Evolutionary conservation across 345 rosid species (phyloP).

Genomic region (Garcia nutans): DNA sequence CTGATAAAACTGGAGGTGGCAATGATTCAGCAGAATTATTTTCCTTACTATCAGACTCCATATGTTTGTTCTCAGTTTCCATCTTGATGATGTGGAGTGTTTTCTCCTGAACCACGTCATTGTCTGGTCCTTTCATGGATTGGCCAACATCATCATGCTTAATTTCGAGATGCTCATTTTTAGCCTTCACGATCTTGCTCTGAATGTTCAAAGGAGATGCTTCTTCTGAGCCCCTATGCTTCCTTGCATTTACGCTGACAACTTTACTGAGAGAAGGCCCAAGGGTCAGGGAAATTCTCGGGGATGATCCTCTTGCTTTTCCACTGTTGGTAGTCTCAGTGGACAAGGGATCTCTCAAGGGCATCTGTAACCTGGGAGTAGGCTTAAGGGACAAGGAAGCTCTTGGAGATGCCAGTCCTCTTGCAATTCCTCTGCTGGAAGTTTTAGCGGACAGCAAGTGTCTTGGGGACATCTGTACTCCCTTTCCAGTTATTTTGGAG

Average conservation of each 20-base stretch:
- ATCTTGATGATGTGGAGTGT: constrained; percentile 61
- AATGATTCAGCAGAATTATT: constrained; percentile 37
- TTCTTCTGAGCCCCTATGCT: constrained; percentile 33
- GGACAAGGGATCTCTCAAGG: constrained; percentile 17
- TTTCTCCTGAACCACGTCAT: constrained; percentile 51
- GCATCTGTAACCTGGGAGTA: constrained; percentile 11
- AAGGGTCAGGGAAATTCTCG: constrained; percentile 26
- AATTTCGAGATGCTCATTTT: constrained; percentile 22
- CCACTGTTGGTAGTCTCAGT: constrained; percentile 7
- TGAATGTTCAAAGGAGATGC: constrained; percentile 35
- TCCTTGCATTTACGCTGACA: constrained; percentile 38
- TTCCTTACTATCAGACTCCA: constrained; percentile 47
- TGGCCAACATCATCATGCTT: constrained; percentile 31
- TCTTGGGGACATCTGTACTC: constrained; percentile 19
- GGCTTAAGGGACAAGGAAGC: constrained; percentile 31
- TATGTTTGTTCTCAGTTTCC: constrained; percentile 43
- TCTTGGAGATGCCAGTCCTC: constrained; percentile 23
- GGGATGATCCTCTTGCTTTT: constrained; percentile 19
- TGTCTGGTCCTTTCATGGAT: constrained; percentile 13
- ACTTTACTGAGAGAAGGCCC: constrained; percentile 31
- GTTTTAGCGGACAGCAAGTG: constrained; percentile 19
- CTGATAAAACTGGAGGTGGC: constrained; percentile 26
- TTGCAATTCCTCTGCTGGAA: constrained; percentile 3
- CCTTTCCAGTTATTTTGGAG: constrained; percentile 34
- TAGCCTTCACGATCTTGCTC: constrained; percentile 12